Evolutionary conservation across 2,329 filamentous ascomycete species (phyloP).

Genomic region (Hirsutella minnesotensis): DNA sequence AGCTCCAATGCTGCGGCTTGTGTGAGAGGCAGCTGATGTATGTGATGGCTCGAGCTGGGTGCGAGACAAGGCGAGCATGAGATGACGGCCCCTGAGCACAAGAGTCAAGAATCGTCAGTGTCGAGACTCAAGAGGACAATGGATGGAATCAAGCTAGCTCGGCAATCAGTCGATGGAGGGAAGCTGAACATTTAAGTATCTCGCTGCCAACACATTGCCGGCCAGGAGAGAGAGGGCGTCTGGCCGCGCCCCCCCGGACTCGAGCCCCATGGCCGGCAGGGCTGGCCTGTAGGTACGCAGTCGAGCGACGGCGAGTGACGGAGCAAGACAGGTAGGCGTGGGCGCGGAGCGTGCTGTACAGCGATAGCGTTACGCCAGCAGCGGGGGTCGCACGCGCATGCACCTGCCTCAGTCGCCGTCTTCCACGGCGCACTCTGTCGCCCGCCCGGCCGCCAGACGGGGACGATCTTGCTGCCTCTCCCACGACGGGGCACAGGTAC

Average conservation of each 20-base stretch:
- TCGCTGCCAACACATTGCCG: conserved; percentile 7
- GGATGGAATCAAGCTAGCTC: background rate
- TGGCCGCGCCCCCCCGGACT: conserved; percentile 1
- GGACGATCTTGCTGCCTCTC: conserved; percentile 2
- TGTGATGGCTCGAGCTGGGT: background rate
- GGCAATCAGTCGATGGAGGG: background rate
- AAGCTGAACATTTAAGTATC: conserved; percentile 20
- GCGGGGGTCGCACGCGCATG: conserved; percentile 2
- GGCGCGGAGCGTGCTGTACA: conserved; percentile 1
- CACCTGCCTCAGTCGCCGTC: background rate
- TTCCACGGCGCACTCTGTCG: background rate
- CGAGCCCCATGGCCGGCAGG: conserved; percentile 2
- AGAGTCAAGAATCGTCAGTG: background rate
- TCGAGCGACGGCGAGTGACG: background rate
- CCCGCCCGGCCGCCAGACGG: background rate
- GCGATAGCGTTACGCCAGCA: conserved; percentile 2
- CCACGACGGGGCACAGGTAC: background rate
- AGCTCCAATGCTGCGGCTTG: background rate
- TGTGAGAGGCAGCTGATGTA: background rate
- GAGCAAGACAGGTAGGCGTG: background rate
- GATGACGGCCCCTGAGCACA: background rate
- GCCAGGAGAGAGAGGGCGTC: conserved; percentile 1
- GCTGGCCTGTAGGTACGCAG: conserved; percentile 2
- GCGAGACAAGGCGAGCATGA: too few relatives aligned
- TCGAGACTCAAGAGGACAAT: background rate